Evolutionary conservation across 805 yeast genomes (phyloP), one percentile per base, ranked within the genome.

Genomic region (Wickerhamomyces subpelliculosus): DNA sequence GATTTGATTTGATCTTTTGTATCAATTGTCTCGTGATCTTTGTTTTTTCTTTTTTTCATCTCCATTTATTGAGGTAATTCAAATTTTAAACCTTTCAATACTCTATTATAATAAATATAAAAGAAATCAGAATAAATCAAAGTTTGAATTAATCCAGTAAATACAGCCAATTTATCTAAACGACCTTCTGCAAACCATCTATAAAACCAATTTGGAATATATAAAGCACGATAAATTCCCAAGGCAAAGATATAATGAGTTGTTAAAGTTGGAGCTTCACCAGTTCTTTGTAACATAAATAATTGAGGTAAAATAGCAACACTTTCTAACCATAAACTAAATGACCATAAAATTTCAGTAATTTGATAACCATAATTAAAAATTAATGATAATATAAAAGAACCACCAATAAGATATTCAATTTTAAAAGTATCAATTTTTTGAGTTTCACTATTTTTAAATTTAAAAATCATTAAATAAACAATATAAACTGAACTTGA

Each of bases 191-290:
- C 46, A 43, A 64, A 64, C 64, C 80, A 86, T 60, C 97, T 77
- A 72, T 88, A 93, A 48, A 88, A 58, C 98, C 98, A 93, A 63
- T 90, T 93, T 47, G 95, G 94, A 49, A 93, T 77, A 59, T 93
- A 93, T 36, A 93, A 68, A 0, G 90, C 84, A 49, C 98, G 72
- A 68, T 93, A 93, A 3, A 83, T 49, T 13, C 98, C 98, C 55
- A 93, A 68, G 1, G 97, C 95, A 60, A 90, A 89, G 44, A 93
- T 86, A 61, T 93, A 93, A 61, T 93, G 97, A 36, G 82, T 73
- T 4, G 97, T 93, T 54, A 93, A 70, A 44, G 84, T 74, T 58
- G 84, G 84, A 4, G 96, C 89, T 51, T 84, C 83, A 14, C 96
- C 96, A 2, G 90, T 78, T 47, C 83, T 80, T 56, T 89, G 96